A percentile compares a stretch with the other conserved stretches of the same genome.
These are phyloP conservation scores for Trametes cinnabarina DNA, from an alignment of 768 basidiomycete genomes.

Conservation along the genomic window DNA sequence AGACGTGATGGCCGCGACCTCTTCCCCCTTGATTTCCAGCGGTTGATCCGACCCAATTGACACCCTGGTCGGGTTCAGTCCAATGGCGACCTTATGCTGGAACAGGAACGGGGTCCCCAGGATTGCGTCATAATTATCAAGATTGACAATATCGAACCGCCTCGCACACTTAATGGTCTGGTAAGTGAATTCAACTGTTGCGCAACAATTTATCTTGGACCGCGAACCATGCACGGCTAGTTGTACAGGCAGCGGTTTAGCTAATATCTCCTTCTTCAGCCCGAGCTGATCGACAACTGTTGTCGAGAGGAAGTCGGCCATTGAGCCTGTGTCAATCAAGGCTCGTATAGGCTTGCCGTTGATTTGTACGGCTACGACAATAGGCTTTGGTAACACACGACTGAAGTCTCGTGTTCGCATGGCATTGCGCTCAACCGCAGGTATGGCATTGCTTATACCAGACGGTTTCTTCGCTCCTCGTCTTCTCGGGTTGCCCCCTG, in stretches of 20 bases:
- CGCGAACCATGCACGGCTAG: constrained; percentile 32
- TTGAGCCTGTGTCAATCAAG: constrained; percentile 28
- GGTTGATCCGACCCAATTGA: background rate
- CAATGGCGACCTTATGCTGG: constrained; percentile 3
- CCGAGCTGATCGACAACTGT: constrained; percentile 29
- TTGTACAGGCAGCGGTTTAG: constrained; percentile 28
- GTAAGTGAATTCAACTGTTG: background rate
- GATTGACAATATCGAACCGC: constrained; percentile 7
- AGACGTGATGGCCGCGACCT: background rate
- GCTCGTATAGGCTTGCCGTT: constrained; percentile 20
- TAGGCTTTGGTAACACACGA: constrained; percentile 1
- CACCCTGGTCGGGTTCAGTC: constrained; percentile 9
- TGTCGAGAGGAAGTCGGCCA: constrained; percentile 32
- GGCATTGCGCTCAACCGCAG: constrained; percentile 6
- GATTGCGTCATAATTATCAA: constrained; percentile 19
- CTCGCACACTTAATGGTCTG: background rate
- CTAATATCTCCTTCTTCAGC: constrained; percentile 4
- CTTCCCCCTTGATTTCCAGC: background rate
- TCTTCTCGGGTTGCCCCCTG: too few relatives aligned
- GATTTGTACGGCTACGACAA: constrained; percentile 9
- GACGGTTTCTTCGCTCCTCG: too few relatives aligned
- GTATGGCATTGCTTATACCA: too few relatives aligned
- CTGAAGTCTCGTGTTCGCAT: background rate
- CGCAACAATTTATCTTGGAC: constrained; percentile 22
- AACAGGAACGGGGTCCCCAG: constrained; percentile 28